Evolutionary conservation across 495 filamentous ascomycete species (phyloP).

Genomic region (Sphaerosporella brunnea): DNA sequence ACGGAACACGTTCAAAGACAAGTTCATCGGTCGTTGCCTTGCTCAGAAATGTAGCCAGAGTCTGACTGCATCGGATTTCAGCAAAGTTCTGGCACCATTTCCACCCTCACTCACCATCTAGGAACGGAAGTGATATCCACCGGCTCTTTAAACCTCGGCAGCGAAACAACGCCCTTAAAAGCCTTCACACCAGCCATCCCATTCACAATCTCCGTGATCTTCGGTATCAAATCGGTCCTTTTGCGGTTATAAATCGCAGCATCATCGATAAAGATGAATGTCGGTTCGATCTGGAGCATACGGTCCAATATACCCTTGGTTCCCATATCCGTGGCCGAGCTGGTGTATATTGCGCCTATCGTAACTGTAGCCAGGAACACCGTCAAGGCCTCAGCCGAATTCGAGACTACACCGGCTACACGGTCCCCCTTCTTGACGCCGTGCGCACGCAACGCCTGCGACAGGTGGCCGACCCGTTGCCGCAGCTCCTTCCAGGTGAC

Average conservation of each 20-base stretch:
- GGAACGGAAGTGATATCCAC: slow-evolving; percentile 41
- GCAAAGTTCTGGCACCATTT: not conserved
- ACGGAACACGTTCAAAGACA: slow-evolving; percentile 42
- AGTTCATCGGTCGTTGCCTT: slow-evolving; percentile 28
- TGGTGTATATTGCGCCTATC: slow-evolving; percentile 54
- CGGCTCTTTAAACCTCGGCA: slow-evolving; percentile 43
- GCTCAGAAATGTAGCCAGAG: slow-evolving; percentile 37
- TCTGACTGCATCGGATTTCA: slow-evolving; percentile 26
- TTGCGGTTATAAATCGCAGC: slow-evolving; percentile 62
- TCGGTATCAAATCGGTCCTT: slow-evolving; percentile 47
- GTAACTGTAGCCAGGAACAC: slow-evolving; percentile 47
- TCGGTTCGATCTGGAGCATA: slow-evolving; percentile 50
- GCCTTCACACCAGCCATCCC: slow-evolving; percentile 42
- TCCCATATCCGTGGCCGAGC: slow-evolving; percentile 62
- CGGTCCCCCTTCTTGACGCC: slow-evolving; percentile 54
- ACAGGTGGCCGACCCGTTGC: slow-evolving; percentile 35
- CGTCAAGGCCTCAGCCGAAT: slow-evolving; percentile 52
- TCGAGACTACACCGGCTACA: slow-evolving; percentile 50
- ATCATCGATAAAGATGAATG: slow-evolving; percentile 63
- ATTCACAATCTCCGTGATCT: slow-evolving; percentile 47
- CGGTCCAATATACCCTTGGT: slow-evolving; percentile 58
- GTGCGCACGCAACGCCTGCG: slow-evolving; percentile 42
- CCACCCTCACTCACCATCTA: slow-evolving; percentile 4
- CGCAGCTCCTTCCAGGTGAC: slow-evolving; percentile 49
- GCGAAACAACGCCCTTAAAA: slow-evolving; percentile 46